Base-by-base conservation (phyloP, 345 rosid genomes). In the Isatis tinctoria region DNA sequence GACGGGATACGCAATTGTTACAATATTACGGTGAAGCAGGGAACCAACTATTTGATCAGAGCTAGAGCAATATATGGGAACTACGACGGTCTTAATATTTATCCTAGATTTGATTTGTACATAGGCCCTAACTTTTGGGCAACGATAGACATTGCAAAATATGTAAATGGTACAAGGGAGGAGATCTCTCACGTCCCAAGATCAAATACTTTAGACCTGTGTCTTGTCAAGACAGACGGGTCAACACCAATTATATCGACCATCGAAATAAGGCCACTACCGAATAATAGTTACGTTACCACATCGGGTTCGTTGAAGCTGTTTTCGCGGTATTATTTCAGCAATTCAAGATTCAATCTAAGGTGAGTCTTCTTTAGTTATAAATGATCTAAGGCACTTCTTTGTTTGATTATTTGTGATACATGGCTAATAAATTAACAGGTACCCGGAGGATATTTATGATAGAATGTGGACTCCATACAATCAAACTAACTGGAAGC, bases 1-100 rank as follows among this genome's bases (percentile, higher is more conserved):
- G 75, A 82, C 0, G 87, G 83, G 30, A 24, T 12, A 26, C 79
- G 76, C 57, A 82, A 80, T 65, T 82, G 85, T 67, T 84, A 74
- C 77, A 69, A 24, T 41, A 16, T 84, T 18, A 51, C 9, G 3
- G 79, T 80, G 4, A 33, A 41, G 24, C 49, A 68, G 0, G 83
- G 72, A 10, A 76, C 61, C 3, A 73, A 11, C 4, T 83, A 81
- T 26, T 5, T 81, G 65, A 74, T 81, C 18, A 57, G 83, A 69
- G 83, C 56, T 43, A 61, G 59, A 28, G n/a, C 8, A 5, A 0
- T 30, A 2, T 74, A 83, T 41, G 84, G 84, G 3, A 76, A 83
- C 7, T 81, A 81, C 0, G 86, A 83, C 1, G 44, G 56, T 10
- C 30, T 0, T 22, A 53, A 52, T 18, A 14, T 0, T 1, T 5